phyloP scores from a whole-genome alignment of 768 basidiomycete genomes.

The Leucosporidium scottii region DNA sequence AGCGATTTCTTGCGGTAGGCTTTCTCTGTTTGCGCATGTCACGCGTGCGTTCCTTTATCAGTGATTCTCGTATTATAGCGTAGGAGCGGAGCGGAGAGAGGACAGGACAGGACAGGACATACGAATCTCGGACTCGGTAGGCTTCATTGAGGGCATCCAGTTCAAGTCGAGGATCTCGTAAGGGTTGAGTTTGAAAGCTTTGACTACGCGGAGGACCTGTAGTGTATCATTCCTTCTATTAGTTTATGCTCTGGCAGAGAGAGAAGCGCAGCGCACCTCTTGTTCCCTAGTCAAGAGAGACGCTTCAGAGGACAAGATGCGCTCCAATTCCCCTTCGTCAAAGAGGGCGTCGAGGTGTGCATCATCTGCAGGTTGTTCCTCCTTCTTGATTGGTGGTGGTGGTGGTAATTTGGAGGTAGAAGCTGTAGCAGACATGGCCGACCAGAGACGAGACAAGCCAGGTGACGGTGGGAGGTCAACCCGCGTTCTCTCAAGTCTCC shows the following conservation, averaged over 20 bases:
- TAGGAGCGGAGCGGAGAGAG: no score
- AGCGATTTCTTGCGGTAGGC: slow-evolving; percentile 45
- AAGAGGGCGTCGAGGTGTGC: background rate
- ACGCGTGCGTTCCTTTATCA: no score
- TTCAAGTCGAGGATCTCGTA: slow-evolving; percentile 87
- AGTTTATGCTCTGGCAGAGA: background rate
- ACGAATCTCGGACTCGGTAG: slow-evolving; percentile 60
- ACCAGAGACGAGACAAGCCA: no score
- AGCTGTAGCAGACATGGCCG: no score
- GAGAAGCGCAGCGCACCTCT: slow-evolving; percentile 23
- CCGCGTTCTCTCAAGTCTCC: no score
- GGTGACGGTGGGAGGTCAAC: no score
- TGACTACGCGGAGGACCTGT: slow-evolving; percentile 58
- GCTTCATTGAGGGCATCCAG: slow-evolving; percentile 48
- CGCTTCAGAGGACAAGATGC: slow-evolving; percentile 34
- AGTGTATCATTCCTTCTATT: background rate
- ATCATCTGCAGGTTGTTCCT: no score
- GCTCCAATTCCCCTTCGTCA: slow-evolving; percentile 32
- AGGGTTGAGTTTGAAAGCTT: slow-evolving; percentile 93
- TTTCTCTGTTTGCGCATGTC: no score
- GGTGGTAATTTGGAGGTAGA: no score
- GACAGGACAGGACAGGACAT: no score
- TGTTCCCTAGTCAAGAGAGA: slow-evolving; percentile 28
- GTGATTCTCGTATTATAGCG: no score
- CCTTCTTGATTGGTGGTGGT: no score